Base-by-base conservation (phyloP, 2,329 filamentous ascomycete genomes). In the Cladosporium sp. region DNA sequence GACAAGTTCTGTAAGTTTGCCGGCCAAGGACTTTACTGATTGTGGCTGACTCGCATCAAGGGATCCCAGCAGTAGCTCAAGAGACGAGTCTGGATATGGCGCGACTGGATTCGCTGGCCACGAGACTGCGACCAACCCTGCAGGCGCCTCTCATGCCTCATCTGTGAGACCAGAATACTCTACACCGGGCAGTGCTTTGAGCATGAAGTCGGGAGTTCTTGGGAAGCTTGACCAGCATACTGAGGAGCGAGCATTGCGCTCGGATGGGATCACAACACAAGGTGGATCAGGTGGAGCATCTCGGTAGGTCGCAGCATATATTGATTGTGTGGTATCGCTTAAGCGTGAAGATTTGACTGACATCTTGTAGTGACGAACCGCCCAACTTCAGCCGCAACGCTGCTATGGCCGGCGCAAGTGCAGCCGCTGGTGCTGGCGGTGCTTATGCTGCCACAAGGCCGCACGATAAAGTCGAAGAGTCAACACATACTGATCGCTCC, bases 161-260 rank as follows among this genome's bases (percentile, higher is more conserved):
- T 53, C 60, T 11, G 37, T 29, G 5, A 28, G 29, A 44, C 60
- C 60, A 6, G 49, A 62, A 16, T 26, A 50, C 60, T 53, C 31
- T 37, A 66, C 23, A 46, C 64, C 44, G 28, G 29, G 33, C 29
- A 80, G 78, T 67, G 73, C 71, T 40, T 74, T 76, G 23, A 79
- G 78, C 68, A 78, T 80, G 72, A 78, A 78, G 70, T 79, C 77
- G 64, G 78, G 78, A 40, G 75, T 80, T 8, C 74, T 79, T 62
- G 79, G 79, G 7, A 62, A 46, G 12, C 29, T 40, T 11, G 62
- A 58, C 21, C 62, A 59, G 44, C 37, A 44, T 14, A 65, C 53
- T 2, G 40, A 49, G 12, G 62, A 65, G 21, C 28, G 62, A 7
- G 56, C 62, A 28, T 28, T 61, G 8, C 23, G 21, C 7, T 50